A percentile compares a stretch with the other conserved stretches of the same genome.
Evolutionary conservation across 768 basidiomycete genomes (phyloP).

Genomic region (Podaxis sp.): DNA sequence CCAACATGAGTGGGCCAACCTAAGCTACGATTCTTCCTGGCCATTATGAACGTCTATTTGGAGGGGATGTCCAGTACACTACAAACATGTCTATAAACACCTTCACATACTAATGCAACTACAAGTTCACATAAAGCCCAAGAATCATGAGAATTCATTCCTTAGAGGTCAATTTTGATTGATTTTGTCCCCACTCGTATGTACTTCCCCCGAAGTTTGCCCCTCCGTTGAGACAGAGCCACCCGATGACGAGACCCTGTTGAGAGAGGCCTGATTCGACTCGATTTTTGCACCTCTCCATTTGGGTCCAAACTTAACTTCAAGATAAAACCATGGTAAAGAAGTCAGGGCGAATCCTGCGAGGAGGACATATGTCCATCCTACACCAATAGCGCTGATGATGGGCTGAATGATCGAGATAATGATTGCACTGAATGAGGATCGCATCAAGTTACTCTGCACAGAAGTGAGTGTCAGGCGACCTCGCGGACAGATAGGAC

Average conservation of each 20-base stretch:
- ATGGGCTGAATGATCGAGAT: slow-evolving; percentile 64
- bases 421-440: slow-evolving; percentile 50
- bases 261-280: neutral
- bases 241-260: neutral
- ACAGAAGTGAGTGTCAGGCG: neutral
- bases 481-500: slow-evolving; percentile 19
- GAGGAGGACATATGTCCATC: slow-evolving; percentile 68
- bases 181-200: neutral
- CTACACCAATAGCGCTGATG: slow-evolving; percentile 51
- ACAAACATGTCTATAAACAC: too few species aligned
- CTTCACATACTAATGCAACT: neutral
- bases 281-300: neutral
- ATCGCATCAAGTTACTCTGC: slow-evolving; percentile 70
- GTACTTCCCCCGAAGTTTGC: neutral
- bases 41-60: too few species aligned
- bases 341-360: slow-evolving; percentile 41
- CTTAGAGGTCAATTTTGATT: neutral
- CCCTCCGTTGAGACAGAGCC: neutral
- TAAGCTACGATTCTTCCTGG: too few species aligned
- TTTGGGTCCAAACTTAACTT: slow-evolving; percentile 48
- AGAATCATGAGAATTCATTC: neutral
- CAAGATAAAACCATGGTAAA: slow-evolving; percentile 48
- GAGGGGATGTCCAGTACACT: too few species aligned
- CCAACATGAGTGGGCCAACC: too few species aligned
- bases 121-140: neutral